A percentile compares a stretch with the other conserved stretches of the same genome.
Evolutionary conservation across 768 basidiomycete species (phyloP).

Genomic region (Trametes cinnabarina): DNA sequence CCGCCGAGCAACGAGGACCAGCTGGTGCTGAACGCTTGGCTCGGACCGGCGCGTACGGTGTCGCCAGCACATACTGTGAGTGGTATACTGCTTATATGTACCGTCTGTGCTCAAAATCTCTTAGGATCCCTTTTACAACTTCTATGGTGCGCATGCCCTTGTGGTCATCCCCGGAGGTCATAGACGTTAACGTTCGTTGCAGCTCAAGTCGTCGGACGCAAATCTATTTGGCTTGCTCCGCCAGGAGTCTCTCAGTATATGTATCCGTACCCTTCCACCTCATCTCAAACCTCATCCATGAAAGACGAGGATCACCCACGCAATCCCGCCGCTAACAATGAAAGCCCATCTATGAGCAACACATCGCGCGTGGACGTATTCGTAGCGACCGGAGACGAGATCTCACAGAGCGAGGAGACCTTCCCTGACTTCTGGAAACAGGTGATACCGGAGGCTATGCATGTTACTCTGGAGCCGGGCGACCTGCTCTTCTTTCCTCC

Average conservation of each 20-base stretch:
- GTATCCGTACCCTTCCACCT: slow-evolving; percentile 48
- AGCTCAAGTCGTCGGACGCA: slow-evolving; percentile 89
- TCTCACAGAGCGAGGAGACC: slow-evolving; percentile 14
- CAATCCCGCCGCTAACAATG: slow-evolving; percentile 40
- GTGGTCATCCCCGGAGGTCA: background rate
- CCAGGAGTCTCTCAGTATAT: slow-evolving; percentile 55
- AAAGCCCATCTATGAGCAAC: slow-evolving; percentile 62
- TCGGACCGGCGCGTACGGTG: slow-evolving; percentile 74
- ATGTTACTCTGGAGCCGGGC: slow-evolving; percentile 69
- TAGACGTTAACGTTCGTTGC: background rate
- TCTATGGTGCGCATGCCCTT: slow-evolving; percentile 59
- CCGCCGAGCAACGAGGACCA: slow-evolving; percentile 67
- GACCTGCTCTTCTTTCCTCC: slow-evolving; percentile 89
- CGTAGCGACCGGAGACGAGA: slow-evolving; percentile 18
- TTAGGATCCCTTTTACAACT: slow-evolving; percentile 92
- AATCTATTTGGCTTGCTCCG: slow-evolving; percentile 91
- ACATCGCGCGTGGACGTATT: slow-evolving; percentile 87
- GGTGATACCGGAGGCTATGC: slow-evolving; percentile 60
- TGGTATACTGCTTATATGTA: slow-evolving; percentile 23
- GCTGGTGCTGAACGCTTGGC: slow-evolving; percentile 74
- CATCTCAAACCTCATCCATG: slow-evolving; percentile 15
- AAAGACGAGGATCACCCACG: slow-evolving; percentile 19
- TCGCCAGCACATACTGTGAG: slow-evolving; percentile 89
- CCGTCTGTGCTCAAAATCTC: slow-evolving; percentile 15
- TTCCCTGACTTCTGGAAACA: slow-evolving; percentile 54